Conservation (phyloP, 2,329 filamentous ascomycete species). For the Exophiala oligosperma region DNA sequence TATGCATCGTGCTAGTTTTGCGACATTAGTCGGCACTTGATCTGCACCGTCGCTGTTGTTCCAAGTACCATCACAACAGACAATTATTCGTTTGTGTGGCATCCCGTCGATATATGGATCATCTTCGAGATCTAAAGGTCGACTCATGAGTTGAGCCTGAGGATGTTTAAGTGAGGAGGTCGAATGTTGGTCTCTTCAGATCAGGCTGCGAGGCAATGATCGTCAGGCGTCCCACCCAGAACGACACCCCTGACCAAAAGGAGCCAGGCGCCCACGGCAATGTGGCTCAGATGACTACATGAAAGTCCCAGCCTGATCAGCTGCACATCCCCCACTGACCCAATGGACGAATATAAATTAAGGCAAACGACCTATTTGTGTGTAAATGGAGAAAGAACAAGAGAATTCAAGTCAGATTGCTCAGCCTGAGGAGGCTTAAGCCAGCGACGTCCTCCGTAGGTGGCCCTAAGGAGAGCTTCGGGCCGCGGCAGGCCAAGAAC, state of each 20-base stretch:
- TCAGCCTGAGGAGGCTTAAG: too few relatives aligned
- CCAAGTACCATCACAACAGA: slow-evolving; percentile 37
- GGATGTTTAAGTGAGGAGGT: background rate
- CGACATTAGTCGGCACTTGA: slow-evolving; percentile 37
- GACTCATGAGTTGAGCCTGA: background rate
- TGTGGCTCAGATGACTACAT: background rate
- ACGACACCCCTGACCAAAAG: background rate
- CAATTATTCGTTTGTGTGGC: slow-evolving; percentile 30
- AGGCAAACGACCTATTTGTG: too few relatives aligned
- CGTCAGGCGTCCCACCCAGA: background rate
- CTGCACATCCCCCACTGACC: too few relatives aligned
- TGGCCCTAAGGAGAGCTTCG: too few relatives aligned
- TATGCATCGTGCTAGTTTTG: slow-evolving; percentile 35
- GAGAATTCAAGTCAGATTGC: too few relatives aligned
- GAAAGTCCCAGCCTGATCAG: too few relatives aligned
- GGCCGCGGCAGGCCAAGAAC: too few relatives aligned
- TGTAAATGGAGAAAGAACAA: too few relatives aligned
- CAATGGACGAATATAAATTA: too few relatives aligned
- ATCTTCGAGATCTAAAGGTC: background rate
- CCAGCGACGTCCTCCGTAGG: too few relatives aligned
- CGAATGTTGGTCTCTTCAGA: background rate
- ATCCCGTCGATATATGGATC: background rate
- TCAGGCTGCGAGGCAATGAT: background rate
- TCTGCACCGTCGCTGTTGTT: slow-evolving; percentile 29
- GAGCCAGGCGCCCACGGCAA: background rate